Percentiles rank a stretch among this genome's conserved stretches.
phyloP scores from a whole-genome alignment of 805 yeast species.

The Candida krabiensis region DNA sequence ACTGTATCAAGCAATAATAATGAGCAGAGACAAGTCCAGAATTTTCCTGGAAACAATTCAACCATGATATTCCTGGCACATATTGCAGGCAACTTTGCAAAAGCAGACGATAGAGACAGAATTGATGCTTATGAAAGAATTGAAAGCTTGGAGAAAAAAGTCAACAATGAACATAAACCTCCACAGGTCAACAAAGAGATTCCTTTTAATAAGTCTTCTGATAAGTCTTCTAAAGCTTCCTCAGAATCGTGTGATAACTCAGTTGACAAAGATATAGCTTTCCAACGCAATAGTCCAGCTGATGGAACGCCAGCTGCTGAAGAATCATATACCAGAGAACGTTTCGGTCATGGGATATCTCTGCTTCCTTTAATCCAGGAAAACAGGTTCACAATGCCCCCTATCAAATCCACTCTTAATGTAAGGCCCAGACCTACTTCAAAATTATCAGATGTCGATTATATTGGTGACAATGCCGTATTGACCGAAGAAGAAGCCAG shows the following conservation, averaged over 20 bases:
- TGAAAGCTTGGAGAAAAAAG: slow-evolving; percentile 42
- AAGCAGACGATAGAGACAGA: slow-evolving; percentile 63
- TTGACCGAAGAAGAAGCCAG: slow-evolving; percentile 64
- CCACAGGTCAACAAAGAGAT: background rate
- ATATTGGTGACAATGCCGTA: slow-evolving; percentile 53
- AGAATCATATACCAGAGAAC: slow-evolving; percentile 16
- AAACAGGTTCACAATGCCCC: slow-evolving; percentile 41
- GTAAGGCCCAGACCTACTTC: slow-evolving; percentile 49
- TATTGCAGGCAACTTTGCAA: slow-evolving; percentile 76
- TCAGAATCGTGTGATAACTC: background rate
- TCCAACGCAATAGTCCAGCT: too few species aligned
- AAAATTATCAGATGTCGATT: slow-evolving; percentile 58
- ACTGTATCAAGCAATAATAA: background rate
- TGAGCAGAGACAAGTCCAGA: background rate
- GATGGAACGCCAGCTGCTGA: slow-evolving; percentile 5
- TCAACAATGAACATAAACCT: background rate
- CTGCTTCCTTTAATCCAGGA: slow-evolving; percentile 24
- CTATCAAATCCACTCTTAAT: slow-evolving; percentile 38
- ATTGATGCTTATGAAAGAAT: slow-evolving; percentile 53
- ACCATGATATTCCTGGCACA: slow-evolving; percentile 73
- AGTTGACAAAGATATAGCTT: background rate
- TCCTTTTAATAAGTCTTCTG: slow-evolving; percentile 6
- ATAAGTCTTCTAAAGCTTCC: slow-evolving; percentile 11
- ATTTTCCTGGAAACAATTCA: slow-evolving; percentile 31
- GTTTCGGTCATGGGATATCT: slow-evolving; percentile 30